Percentiles rank a stretch among this genome's conserved stretches.
These are phyloP conservation scores for Phytopythium cucurbitacearum DNA, from an alignment of 352 stramenopile genomes.

Conservation along the genomic window DNA sequence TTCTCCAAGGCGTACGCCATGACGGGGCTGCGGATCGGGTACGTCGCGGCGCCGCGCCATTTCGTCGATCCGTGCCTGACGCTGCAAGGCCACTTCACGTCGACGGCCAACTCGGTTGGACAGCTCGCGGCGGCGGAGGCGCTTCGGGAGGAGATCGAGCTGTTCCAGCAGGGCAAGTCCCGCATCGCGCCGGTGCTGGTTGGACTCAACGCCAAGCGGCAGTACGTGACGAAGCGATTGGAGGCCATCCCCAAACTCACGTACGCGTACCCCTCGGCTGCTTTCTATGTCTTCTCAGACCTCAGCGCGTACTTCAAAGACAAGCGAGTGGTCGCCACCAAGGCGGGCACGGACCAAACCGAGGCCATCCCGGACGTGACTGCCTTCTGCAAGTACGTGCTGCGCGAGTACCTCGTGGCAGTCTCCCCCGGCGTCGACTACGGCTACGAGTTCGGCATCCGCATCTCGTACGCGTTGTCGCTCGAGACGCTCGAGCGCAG, in stretches of 20 bases:
- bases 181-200: constrained; percentile 49
- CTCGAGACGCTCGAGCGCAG: constrained; percentile 81
- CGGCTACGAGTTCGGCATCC: constrained; percentile 89
- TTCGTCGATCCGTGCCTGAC: constrained; percentile 88
- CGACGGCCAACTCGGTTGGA: constrained; percentile 89
- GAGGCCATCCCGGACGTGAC: constrained; percentile 48
- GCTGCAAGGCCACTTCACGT: constrained; percentile 95
- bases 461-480: constrained; percentile 96
- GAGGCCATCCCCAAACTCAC: constrained; percentile 76
- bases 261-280: constrained; percentile 86
- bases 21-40: constrained; percentile 94
- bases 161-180: constrained; percentile 33
- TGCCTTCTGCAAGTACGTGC: constrained; percentile 91
- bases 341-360: constrained; percentile 14
- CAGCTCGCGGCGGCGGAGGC: constrained; percentile 91
- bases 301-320: constrained; percentile 78
- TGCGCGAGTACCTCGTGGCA: constrained; percentile 91
- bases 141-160: constrained; percentile 81
- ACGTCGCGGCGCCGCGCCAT: constrained; percentile 77
- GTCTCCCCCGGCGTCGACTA: constrained; percentile 95
- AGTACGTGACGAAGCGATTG: constrained; percentile 87
- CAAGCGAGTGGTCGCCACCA: constrained; percentile 22
- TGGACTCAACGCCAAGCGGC: constrained; percentile 82
- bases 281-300: constrained; percentile 96
- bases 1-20: constrained; percentile 97